Base-by-base conservation (phyloP, 345 rosid species). In the Eucalyptus tenuipes region DNA sequence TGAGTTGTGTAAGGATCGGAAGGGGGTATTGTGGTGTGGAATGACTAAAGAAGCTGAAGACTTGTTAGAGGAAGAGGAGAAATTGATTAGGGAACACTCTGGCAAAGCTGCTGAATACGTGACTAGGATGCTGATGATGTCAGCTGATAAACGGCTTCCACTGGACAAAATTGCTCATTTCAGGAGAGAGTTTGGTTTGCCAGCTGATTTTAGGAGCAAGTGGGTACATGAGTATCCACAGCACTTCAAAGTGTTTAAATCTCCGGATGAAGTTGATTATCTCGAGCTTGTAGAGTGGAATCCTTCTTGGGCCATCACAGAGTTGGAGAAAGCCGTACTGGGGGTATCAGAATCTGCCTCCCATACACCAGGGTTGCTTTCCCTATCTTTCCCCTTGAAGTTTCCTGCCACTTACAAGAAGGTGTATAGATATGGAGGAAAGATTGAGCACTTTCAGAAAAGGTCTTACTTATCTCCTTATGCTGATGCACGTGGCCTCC, bases 111-210 rank as follows among this genome's bases (percentile, higher is more conserved):
- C 96, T 0, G 99, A 95, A 93, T 90, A 92, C 90, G 95, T 97
- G 84, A 94, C 96, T 47, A 96, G 97, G 94, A 90, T 94, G 91
- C 88, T 97, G 86, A 96, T 97, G 98, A 95, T 95, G 98, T 94
- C 97, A 27, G 90, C 88, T 5, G 93, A 95, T 86, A 96, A 93
- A 86, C 89, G 93, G 88, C 94, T 97, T 91, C 94, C 91, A 3
- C 52, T 95, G 88, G 96, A 95, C 42, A 95, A 97, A 92, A 94
- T 96, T 88, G 96, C 90, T 22, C 91, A 94, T 93, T 95, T 96
- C 89, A 93, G 98, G 90, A 94, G 98, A 37, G 99, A 96, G 86
- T 96, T 97, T 47, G 99, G 99, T 79, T 92, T 95, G 91, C 96
- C 98, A 33, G 84, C 93, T 92, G 97, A 97, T 90, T 95, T 96